These are phyloP conservation scores for Coemansia sp. DNA, from an alignment of 371 early-diverging fungal species.

Conservation along the genomic window DNA sequence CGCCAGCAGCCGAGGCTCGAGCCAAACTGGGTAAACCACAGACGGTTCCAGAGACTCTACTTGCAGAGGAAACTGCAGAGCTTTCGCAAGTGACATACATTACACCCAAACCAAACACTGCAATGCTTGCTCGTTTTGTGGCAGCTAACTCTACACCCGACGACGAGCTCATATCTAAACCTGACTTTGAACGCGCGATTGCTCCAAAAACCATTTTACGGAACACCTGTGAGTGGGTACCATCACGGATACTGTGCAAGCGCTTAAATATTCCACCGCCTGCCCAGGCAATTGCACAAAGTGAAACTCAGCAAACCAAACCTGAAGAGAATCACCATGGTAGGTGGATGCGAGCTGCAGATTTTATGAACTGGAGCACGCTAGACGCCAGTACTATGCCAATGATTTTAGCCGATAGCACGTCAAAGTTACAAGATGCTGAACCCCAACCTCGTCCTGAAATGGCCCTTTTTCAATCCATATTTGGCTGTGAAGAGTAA, in stretches of 20 bases:
- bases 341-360: slow-evolving; percentile 21
- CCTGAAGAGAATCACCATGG: neutral
- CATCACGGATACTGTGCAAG: slow-evolving; percentile 36
- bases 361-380: slow-evolving; percentile 24
- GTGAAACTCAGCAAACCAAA: neutral
- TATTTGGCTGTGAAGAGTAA: slow-evolving; percentile 27
- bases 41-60: neutral
- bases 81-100: too few species aligned
- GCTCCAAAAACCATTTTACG: slow-evolving; percentile 11
- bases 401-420: slow-evolving; percentile 10
- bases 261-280: slow-evolving; percentile 31
- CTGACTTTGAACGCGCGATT: neutral
- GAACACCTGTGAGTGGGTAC: slow-evolving; percentile 27
- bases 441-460: slow-evolving; percentile 8
- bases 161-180: neutral
- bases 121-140: slow-evolving; percentile 32
- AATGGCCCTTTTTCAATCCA: slow-evolving; percentile 22
- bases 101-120: neutral
- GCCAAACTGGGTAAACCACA: slow-evolving; percentile 15
- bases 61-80: too few species aligned
- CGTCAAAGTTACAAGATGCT: neutral
- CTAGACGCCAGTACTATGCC: neutral
- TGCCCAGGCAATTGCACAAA: neutral
- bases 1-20: slow-evolving; percentile 9
- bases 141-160: neutral